Conservation (phyloP, 164 flowering plant species). For the Magnolia changhungtana region DNA sequence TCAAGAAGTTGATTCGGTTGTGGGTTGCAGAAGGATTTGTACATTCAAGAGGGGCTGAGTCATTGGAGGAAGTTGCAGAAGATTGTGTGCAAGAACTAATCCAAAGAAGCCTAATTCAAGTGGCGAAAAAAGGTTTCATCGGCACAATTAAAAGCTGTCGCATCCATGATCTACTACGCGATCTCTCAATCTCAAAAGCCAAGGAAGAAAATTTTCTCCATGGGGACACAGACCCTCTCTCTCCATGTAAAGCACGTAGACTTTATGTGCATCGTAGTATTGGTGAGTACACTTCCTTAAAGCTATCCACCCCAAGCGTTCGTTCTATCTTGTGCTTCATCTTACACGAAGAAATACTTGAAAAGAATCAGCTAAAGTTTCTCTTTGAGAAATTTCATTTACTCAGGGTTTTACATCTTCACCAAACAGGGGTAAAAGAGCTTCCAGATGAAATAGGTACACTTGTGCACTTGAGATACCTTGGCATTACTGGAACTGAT, state of each 20-base stretch:
- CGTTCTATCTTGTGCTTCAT: neutral
- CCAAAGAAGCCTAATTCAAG: neutral
- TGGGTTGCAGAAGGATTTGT: constrained; percentile 7
- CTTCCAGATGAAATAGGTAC: neutral
- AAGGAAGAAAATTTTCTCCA: neutral
- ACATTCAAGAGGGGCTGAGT: neutral
- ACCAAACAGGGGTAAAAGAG: neutral
- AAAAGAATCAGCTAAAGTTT: neutral
- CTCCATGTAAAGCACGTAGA: neutral
- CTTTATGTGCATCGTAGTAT: neutral
- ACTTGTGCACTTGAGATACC: neutral
- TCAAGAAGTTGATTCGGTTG: neutral
- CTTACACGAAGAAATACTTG: neutral
- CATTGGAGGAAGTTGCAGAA: constrained; percentile 3
- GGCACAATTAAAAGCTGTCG: neutral
- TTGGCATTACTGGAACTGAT: too few species aligned
- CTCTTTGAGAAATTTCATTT: neutral
- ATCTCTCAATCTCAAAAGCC: neutral
- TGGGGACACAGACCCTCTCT: neutral
- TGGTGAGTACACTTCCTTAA: neutral
- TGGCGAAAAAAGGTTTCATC: neutral
- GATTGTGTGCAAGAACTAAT: neutral
- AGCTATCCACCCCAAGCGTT: neutral
- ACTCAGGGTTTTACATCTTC: neutral
- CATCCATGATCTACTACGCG: neutral